Evolutionary conservation across 768 basidiomycete genomes (phyloP).

Genomic region (Boletales sp.): DNA sequence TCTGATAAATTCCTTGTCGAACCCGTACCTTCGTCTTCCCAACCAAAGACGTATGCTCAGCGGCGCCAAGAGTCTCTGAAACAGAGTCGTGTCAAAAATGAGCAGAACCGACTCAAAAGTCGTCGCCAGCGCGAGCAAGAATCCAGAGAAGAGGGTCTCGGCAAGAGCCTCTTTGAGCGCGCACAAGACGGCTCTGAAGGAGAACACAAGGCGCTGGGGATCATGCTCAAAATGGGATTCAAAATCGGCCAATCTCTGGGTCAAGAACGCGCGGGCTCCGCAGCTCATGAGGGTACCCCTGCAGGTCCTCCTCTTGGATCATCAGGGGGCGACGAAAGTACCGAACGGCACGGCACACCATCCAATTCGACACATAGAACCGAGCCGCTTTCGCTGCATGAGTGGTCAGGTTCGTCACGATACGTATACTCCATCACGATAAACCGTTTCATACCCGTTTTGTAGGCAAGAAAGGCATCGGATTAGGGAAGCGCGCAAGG

Average conservation of each 20-base stretch:
- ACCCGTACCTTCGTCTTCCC: constrained; percentile 28
- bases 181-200: constrained; percentile 52
- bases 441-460: constrained; percentile 9
- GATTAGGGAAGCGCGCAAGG: constrained; percentile 60
- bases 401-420: constrained; percentile 71
- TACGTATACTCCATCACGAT: neutral
- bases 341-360: neutral
- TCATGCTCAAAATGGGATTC: constrained; percentile 96
- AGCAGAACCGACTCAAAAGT: constrained; percentile 61
- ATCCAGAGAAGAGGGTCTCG: constrained; percentile 72
- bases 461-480: constrained; percentile 77
- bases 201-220: constrained; percentile 75
- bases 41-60: constrained; percentile 65
- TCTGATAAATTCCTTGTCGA: constrained; percentile 79
- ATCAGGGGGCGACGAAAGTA: too few relatives aligned
- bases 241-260: constrained; percentile 81
- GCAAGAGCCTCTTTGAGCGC: constrained; percentile 76
- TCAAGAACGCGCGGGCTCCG: constrained; percentile 22
- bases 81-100: constrained; percentile 59
- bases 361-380: constrained; percentile 39
- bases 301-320: neutral
- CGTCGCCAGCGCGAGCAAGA: constrained; percentile 66
- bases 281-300: constrained; percentile 1
- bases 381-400: constrained; percentile 71
- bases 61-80: constrained; percentile 63